Percentiles rank a stretch among this genome's conserved stretches.
These are phyloP conservation scores for Chaetomium globosum DNA, from an alignment of 2,329 filamentous ascomycete genomes.

Conservation along the genomic window DNA sequence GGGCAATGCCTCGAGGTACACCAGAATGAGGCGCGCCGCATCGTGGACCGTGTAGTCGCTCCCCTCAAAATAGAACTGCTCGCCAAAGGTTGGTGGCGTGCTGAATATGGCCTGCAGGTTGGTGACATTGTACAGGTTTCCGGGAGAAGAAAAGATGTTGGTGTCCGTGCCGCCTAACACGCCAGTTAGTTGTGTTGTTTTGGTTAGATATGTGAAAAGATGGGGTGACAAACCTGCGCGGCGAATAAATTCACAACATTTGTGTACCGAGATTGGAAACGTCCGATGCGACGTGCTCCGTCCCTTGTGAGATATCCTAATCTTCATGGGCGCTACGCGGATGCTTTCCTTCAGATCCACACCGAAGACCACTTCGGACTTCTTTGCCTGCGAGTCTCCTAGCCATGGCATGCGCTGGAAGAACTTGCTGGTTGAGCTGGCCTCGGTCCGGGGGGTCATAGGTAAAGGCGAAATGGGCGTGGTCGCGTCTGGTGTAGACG, in stretches of 20 bases:
- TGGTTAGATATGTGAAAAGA: background rate
- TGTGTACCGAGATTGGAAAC: conserved; percentile 34
- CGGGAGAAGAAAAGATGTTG: conserved; percentile 31
- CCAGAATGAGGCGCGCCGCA: conserved; percentile 33
- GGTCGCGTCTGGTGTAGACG: background rate
- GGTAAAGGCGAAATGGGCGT: conserved; percentile 16
- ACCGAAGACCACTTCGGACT: conserved; percentile 30
- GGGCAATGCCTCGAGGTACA: conserved; percentile 34
- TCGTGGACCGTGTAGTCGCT: conserved; percentile 34
- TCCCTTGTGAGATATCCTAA: conserved; percentile 37
- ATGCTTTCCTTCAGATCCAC: conserved; percentile 35
- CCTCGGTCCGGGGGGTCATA: conserved; percentile 1
- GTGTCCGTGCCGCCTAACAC: conserved; percentile 24
- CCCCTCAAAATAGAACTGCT: conserved; percentile 33
- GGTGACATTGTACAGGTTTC: conserved; percentile 31
- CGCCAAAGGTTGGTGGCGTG: conserved; percentile 30
- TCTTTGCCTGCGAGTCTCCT: conserved; percentile 13
- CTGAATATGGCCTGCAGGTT: conserved; percentile 33
- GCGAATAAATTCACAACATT: conserved; percentile 37
- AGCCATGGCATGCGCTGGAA: conserved; percentile 30
- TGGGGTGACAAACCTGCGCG: conserved; percentile 24
- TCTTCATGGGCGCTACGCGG: conserved; percentile 31
- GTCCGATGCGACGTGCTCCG: conserved; percentile 33
- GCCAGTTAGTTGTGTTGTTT: conserved; percentile 11
- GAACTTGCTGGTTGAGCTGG: conserved; percentile 15